Percentiles rank a stretch among this genome's conserved stretches.
Conservation (phyloP, 2,329 filamentous ascomycete genomes). For the Fusarium mundagurra region DNA sequence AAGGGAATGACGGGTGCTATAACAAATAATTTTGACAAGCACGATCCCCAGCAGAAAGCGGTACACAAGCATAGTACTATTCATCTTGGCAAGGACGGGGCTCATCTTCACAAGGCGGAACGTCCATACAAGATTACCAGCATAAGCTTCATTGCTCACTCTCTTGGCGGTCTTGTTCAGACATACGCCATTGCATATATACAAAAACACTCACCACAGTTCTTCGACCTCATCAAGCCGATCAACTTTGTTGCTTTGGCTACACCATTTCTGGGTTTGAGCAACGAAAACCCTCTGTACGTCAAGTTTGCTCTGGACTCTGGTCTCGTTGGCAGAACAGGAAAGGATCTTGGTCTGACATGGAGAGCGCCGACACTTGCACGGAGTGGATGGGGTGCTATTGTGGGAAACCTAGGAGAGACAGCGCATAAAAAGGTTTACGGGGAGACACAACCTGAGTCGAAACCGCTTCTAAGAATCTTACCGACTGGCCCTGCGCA, state of each 20-base stretch:
- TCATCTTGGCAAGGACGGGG: constrained; percentile 63
- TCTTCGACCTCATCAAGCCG: constrained; percentile 86
- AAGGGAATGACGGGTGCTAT: constrained; percentile 60
- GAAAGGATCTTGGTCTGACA: constrained; percentile 92
- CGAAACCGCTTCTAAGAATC: constrained; percentile 89
- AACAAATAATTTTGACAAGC: constrained; percentile 53
- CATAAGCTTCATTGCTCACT: constrained; percentile 95
- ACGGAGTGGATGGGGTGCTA: constrained; percentile 85
- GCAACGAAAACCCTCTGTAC: constrained; percentile 97
- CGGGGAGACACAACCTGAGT: constrained; percentile 68
- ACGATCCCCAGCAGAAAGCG: constrained; percentile 58
- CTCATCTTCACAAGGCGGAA: constrained; percentile 57
- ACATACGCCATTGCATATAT: constrained; percentile 97
- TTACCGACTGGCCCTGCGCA: constrained; percentile 92
- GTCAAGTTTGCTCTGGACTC: constrained; percentile 97
- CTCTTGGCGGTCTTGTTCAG: constrained; percentile 87
- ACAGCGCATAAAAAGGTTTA: constrained; percentile 45
- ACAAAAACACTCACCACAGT: constrained; percentile 91
- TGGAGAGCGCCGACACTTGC: constrained; percentile 91
- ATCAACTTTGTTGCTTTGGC: constrained; percentile 92
- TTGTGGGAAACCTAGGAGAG: constrained; percentile 81
- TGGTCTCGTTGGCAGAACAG: constrained; percentile 93
- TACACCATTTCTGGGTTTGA: constrained; percentile 87
- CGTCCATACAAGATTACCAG: constrained; percentile 86
- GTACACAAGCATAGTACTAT: constrained; percentile 71